phyloP scores from a whole-genome alignment of 768 basidiomycete species.

The Podaxis sp. region DNA sequence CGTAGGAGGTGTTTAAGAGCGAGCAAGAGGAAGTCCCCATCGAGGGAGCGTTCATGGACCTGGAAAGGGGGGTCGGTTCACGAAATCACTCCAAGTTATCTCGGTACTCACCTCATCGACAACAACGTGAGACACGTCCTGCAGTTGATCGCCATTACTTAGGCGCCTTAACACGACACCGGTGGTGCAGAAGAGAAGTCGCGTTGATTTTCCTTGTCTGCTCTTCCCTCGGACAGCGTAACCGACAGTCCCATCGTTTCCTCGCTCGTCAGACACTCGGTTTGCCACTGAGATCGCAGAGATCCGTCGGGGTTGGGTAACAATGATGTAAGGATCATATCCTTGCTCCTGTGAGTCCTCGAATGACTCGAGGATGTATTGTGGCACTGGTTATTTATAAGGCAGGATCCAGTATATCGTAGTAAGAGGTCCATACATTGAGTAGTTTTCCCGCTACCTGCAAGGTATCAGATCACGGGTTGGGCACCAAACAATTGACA shows the following conservation, averaged over 20 bases:
- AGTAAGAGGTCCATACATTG: constrained; percentile 47
- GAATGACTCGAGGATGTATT: constrained; percentile 85
- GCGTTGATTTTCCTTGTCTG: constrained; percentile 63
- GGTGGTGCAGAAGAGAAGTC: constrained; percentile 88
- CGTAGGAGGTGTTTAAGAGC: constrained; percentile 77
- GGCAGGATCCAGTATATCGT: background rate
- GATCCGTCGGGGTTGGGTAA: constrained; percentile 89
- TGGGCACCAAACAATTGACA: constrained; percentile 15
- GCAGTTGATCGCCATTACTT: constrained; percentile 68
- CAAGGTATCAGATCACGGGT: background rate
- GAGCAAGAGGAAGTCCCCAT: constrained; percentile 86
- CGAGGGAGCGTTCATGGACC: constrained; percentile 92
- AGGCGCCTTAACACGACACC: constrained; percentile 87
- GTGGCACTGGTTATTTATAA: constrained; percentile 59
- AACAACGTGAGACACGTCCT: constrained; percentile 77
- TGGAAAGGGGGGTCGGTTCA: constrained; percentile 25
- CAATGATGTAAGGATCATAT: constrained; percentile 62
- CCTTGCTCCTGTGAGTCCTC: constrained; percentile 63
- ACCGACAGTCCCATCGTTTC: constrained; percentile 77
- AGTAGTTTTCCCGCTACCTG: constrained; percentile 90
- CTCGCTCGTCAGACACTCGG: constrained; percentile 80
- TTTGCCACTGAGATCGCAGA: constrained; percentile 88
- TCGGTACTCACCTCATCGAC: constrained; percentile 80
- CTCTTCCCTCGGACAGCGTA: constrained; percentile 90
- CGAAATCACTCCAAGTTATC: background rate